These are phyloP conservation scores for Aspergillaceae sp. DNA, from an alignment of 2,329 filamentous ascomycete genomes.

Conservation along the genomic window DNA sequence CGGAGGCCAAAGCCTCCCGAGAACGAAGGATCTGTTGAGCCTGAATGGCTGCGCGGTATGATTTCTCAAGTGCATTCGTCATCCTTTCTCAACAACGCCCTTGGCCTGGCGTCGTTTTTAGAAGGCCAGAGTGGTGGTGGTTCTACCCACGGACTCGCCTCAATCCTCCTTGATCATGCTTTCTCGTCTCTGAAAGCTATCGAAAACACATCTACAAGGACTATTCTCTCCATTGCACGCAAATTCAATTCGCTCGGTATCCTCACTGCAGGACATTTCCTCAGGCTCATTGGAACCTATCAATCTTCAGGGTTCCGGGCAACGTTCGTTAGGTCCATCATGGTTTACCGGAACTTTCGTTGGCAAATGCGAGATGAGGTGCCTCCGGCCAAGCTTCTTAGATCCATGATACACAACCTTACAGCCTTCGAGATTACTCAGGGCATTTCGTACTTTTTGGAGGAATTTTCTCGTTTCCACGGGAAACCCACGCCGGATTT, in stretches of 20 bases:
- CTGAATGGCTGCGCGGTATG: conserved; percentile 7
- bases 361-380: conserved; percentile 18
- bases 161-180: conserved; percentile 18
- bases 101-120: conserved; percentile 16
- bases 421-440: conserved; percentile 24
- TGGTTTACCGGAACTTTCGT: conserved; percentile 36
- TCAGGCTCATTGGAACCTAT: conserved; percentile 21
- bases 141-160: conserved; percentile 8
- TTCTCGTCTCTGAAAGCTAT: conserved; percentile 19
- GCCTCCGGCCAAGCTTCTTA: conserved; percentile 15
- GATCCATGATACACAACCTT: conserved; percentile 18
- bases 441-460: conserved; percentile 33
- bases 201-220: conserved; percentile 19
- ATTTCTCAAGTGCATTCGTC: conserved; percentile 8
- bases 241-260: conserved; percentile 17
- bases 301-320: conserved; percentile 19
- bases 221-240: conserved; percentile 22
- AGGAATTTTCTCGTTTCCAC: conserved; percentile 30
- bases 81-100: conserved; percentile 13
- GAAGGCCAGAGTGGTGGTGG: conserved; percentile 1
- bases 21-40: not conserved
- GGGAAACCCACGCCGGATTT: conserved; percentile 20
- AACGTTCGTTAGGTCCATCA: conserved; percentile 21
- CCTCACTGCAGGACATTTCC: conserved; percentile 19
- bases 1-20: conserved; percentile 9